These are phyloP conservation scores for Phytophthora agathidicida DNA, from an alignment of 352 stramenopile genomes.

Conservation along the genomic window DNA sequence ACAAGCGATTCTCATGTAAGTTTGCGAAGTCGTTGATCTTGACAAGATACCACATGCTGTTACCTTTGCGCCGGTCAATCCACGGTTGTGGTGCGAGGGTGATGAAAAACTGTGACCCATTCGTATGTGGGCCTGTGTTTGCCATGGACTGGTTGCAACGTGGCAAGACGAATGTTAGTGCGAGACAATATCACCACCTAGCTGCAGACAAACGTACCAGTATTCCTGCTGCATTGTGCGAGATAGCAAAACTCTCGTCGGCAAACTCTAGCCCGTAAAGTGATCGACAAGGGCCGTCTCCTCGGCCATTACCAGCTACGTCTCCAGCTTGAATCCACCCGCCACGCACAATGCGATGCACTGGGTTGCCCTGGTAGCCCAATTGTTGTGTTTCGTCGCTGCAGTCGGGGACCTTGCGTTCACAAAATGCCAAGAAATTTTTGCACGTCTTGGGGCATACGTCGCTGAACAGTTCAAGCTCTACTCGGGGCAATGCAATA, in stretches of 20 bases:
- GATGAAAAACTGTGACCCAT: constrained; percentile 99
- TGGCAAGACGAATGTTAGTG: background rate
- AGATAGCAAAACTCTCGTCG: constrained; percentile 78
- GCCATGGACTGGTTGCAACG: constrained; percentile 92
- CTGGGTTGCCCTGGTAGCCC: constrained; percentile 56
- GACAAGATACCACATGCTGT: background rate
- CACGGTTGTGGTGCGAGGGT: constrained; percentile 81
- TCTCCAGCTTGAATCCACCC: constrained; percentile 84
- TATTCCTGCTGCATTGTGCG: constrained; percentile 65
- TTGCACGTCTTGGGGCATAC: constrained; percentile 72
- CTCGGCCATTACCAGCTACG: constrained; percentile 45
- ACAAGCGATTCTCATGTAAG: background rate
- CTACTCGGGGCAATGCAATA: constrained; percentile 58
- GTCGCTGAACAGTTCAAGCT: constrained; percentile 71
- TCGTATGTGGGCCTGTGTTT: constrained; percentile 95
- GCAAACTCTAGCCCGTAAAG: constrained; percentile 68
- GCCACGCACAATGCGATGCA: constrained; percentile 70
- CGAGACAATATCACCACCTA: background rate
- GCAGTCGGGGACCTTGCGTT: constrained; percentile 53
- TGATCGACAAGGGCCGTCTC: constrained; percentile 57
- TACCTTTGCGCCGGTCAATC: constrained; percentile 77
- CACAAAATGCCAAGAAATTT: constrained; percentile 80
- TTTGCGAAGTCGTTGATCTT: background rate
- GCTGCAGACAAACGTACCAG: constrained; percentile 38
- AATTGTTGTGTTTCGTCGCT: constrained; percentile 41